Percentiles rank a stretch among this genome's conserved stretches.
Conservation (phyloP, 768 basidiomycete species). For the Lactarius sp. region DNA sequence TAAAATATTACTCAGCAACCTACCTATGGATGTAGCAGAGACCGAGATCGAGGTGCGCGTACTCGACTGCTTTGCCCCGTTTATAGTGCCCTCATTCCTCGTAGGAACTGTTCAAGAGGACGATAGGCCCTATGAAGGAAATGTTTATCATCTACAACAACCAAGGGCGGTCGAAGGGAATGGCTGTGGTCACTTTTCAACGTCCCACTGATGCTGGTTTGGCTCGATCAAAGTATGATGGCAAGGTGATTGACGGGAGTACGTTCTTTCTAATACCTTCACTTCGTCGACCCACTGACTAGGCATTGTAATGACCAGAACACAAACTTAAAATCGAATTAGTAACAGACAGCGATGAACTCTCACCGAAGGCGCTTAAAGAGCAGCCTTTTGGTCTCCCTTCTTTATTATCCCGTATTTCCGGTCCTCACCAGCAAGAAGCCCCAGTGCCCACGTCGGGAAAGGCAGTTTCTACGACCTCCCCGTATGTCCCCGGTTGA, state of each 20-base stretch:
- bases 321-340: constrained; percentile 64
- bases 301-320: constrained; percentile 36
- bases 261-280: constrained; percentile 26
- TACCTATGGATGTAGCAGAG: constrained; percentile 26
- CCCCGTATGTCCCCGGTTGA: constrained; percentile 9
- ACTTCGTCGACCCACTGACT: background rate
- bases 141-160: constrained; percentile 70
- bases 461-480: background rate
- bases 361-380: constrained; percentile 24
- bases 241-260: constrained; percentile 69
- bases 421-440: constrained; percentile 17
- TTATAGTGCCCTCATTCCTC: constrained; percentile 6
- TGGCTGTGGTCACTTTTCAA: constrained; percentile 70
- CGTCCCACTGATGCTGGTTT: constrained; percentile 55
- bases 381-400: constrained; percentile 31
- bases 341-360: constrained; percentile 44
- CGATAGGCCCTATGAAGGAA: constrained; percentile 68
- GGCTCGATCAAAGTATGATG: constrained; percentile 66
- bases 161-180: constrained; percentile 70
- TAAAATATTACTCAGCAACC: constrained; percentile 24
- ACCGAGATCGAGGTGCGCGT: constrained; percentile 20
- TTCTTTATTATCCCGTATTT: constrained; percentile 39
- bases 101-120: constrained; percentile 72
- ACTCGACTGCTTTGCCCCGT: background rate
- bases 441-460: background rate